phyloP scores from a whole-genome alignment of 257 asterid species.

The Ophiorrhiza pumila region DNA sequence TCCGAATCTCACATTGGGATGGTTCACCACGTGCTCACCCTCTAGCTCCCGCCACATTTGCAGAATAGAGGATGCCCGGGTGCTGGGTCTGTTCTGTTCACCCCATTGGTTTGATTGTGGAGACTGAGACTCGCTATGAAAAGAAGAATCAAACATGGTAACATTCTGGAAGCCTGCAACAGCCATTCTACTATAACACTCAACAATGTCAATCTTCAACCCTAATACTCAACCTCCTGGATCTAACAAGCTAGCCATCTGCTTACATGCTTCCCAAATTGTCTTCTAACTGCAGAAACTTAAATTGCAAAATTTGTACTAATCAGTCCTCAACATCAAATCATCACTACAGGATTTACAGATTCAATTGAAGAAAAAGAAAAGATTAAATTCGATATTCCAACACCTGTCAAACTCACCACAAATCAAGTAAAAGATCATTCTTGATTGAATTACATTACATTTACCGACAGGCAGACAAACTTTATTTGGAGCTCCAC shows the following conservation, averaged over 20 bases:
- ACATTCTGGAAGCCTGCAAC: slow-evolving; percentile 63
- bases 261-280: slow-evolving; percentile 16
- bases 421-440: not conserved
- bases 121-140: slow-evolving; percentile 45
- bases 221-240: slow-evolving; percentile 19
- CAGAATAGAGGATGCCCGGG: slow-evolving; percentile 65
- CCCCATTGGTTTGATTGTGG: slow-evolving; percentile 39
- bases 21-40: slow-evolving; percentile 59
- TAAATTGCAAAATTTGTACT: slow-evolving; percentile 10
- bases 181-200: slow-evolving; percentile 52
- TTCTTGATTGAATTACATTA: not conserved
- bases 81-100: slow-evolving; percentile 44
- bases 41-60: slow-evolving; percentile 90
- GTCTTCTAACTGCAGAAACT: slow-evolving; percentile 14
- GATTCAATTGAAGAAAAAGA: slow-evolving; percentile 1
- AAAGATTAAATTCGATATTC: not conserved
- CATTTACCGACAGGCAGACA: not conserved
- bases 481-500: slow-evolving; percentile 1
- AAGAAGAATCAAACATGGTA: slow-evolving; percentile 47
- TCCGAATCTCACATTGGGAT: slow-evolving; percentile 22
- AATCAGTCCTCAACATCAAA: slow-evolving; percentile 12
- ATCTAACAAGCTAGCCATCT: slow-evolving; percentile 21
- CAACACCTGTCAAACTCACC: slow-evolving; percentile 11
- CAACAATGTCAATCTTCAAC: slow-evolving; percentile 16
- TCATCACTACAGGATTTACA: slow-evolving; percentile 16